Percentiles rank a stretch among this genome's conserved stretches.
Evolutionary conservation across 176 grass and related monocot genomes (phyloP).

Genomic region (Elymus sibiricus): DNA sequence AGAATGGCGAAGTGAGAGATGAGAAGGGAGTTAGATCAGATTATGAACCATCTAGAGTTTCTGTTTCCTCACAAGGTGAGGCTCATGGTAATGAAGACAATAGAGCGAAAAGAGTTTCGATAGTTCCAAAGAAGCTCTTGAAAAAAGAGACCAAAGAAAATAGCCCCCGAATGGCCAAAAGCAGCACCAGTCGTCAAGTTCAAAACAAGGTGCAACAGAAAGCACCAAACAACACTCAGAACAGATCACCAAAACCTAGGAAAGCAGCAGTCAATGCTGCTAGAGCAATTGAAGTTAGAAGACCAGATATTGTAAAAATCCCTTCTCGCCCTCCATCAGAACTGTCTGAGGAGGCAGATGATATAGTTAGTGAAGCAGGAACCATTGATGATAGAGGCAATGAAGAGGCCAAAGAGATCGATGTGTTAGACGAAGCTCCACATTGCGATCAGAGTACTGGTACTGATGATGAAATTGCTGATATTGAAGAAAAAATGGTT

Average conservation of each 20-base stretch:
- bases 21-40: conserved; percentile 62
- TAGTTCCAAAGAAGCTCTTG: conserved; percentile 65
- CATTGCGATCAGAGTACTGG: conserved; percentile 87
- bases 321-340: conserved; percentile 60
- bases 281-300: conserved; percentile 53
- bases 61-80: conserved; percentile 71
- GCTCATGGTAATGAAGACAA: conserved; percentile 40
- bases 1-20: conserved; percentile 71
- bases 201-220: conserved; percentile 67
- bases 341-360: conserved; percentile 66
- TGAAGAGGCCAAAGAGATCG: conserved; percentile 90
- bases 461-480: conserved; percentile 88
- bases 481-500: conserved; percentile 65
- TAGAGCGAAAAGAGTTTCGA: conserved; percentile 48
- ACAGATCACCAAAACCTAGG: conserved; percentile 60
- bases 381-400: conserved; percentile 56
- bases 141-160: conserved; percentile 71
- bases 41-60: conserved; percentile 61
- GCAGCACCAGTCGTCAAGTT: conserved; percentile 37
- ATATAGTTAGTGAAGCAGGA: conserved; percentile 53
- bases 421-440: conserved; percentile 91
- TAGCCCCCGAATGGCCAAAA: conserved; percentile 49
- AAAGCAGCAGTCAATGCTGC: conserved; percentile 32
- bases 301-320: conserved; percentile 40
- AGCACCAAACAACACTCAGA: conserved; percentile 55